Evolutionary conservation across 2,329 filamentous ascomycete species (phyloP).

Genomic region (Phyllosticta ampelicida): DNA sequence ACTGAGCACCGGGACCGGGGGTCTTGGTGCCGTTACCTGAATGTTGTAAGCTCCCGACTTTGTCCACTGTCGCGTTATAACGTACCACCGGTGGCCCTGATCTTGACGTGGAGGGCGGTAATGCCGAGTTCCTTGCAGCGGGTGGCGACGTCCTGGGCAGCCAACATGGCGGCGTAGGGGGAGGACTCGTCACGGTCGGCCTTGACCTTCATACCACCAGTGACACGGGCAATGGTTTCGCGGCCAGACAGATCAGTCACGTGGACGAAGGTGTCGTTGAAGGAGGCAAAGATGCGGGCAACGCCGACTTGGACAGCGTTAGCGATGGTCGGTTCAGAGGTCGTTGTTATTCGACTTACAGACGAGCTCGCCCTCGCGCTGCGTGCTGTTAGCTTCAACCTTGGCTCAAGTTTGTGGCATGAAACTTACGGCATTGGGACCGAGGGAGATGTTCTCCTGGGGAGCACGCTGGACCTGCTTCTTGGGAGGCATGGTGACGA

Average conservation of each 20-base stretch:
- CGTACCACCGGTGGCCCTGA: constrained; percentile 94
- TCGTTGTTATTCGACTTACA: constrained; percentile 1
- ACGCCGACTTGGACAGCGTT: constrained; percentile 52
- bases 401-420: neutral
- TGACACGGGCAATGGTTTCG: constrained; percentile 99
- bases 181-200: constrained; percentile 97
- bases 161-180: constrained; percentile 99
- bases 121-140: constrained; percentile 81
- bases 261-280: constrained; percentile 63
- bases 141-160: constrained; percentile 82
- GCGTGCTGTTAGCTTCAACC: neutral
- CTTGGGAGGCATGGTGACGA: constrained; percentile 72
- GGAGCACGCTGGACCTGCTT: constrained; percentile 66
- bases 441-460: constrained; percentile 87
- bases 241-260: constrained; percentile 98
- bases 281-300: constrained; percentile 91
- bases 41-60: neutral
- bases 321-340: neutral
- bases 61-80: constrained; percentile 15
- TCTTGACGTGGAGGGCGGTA: constrained; percentile 99
- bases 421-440: constrained; percentile 60
- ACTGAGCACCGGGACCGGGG: constrained; percentile 97
- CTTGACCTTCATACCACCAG: constrained; percentile 99
- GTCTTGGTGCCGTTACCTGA: constrained; percentile 98
- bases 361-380: constrained; percentile 62